phyloP scores from a whole-genome alignment of 2,329 filamentous ascomycete species.

The Blastomyces gilchristii region DNA sequence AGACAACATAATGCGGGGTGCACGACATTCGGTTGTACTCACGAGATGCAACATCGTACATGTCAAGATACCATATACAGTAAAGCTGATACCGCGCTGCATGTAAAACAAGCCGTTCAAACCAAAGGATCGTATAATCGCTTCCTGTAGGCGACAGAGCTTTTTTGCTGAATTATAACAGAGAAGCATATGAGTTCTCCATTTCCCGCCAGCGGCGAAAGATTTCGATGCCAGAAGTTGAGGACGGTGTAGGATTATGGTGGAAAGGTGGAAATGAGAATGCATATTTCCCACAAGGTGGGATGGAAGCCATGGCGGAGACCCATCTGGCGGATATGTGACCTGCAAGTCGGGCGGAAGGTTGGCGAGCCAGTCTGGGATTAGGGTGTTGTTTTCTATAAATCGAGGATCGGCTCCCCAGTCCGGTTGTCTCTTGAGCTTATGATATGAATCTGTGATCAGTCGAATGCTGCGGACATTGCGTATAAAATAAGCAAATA shows the following conservation, averaged over 20 bases:
- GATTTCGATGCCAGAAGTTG: constrained; percentile 72
- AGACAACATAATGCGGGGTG: background rate
- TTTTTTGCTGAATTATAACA: constrained; percentile 78
- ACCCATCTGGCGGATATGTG: constrained; percentile 65
- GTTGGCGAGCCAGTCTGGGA: constrained; percentile 64
- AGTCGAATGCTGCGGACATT: constrained; percentile 67
- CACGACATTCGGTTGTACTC: constrained; percentile 33
- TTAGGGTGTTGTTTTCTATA: constrained; percentile 64
- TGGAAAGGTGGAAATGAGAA: constrained; percentile 73
- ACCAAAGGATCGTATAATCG: constrained; percentile 64
- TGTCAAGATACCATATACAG: constrained; percentile 82
- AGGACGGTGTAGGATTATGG: constrained; percentile 80
- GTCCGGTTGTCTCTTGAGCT: constrained; percentile 64
- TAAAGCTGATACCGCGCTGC: constrained; percentile 89
- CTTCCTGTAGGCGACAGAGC: constrained; percentile 78
- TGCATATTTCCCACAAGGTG: constrained; percentile 85
- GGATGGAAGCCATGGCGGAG: constrained; percentile 72
- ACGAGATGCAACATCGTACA: constrained; percentile 91
- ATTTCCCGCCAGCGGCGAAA: constrained; percentile 57
- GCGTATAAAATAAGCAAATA: constrained; percentile 71
- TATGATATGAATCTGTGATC: constrained; percentile 65
- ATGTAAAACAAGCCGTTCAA: constrained; percentile 76
- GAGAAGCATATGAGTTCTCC: constrained; percentile 79
- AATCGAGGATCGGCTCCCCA: constrained; percentile 84
- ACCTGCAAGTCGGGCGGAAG: constrained; percentile 70